phyloP scores from a whole-genome alignment of 306 rosid species.

The Fragaria iinumae region DNA sequence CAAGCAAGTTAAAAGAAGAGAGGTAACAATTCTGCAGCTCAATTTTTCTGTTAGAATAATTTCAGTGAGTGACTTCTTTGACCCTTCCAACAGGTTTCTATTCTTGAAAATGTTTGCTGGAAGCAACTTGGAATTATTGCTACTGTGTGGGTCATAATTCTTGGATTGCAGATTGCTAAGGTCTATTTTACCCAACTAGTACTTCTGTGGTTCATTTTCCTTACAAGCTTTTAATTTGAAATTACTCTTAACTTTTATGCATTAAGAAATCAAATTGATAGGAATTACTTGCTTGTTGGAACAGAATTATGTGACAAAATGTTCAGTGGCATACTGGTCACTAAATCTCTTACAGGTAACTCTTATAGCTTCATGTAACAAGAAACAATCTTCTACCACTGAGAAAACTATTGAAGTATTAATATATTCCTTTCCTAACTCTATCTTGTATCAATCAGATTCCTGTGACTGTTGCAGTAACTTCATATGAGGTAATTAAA shows the following conservation, averaged over 20 bases:
- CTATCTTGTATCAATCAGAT: conserved; percentile 3
- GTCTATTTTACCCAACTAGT: conserved; percentile 22
- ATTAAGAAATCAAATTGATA: neutral
- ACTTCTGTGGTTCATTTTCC: conserved; percentile 1
- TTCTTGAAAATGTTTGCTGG: conserved; percentile 54
- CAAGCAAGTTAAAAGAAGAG: conserved; percentile 20
- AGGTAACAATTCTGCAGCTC: conserved; percentile 24
- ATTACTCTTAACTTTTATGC: conserved; percentile 10
- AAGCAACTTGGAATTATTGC: conserved; percentile 60
- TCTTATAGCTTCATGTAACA: neutral
- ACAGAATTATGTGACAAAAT: conserved; percentile 44
- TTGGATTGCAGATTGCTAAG: conserved; percentile 61
- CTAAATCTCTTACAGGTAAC: conserved; percentile 52
- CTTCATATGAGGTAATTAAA: conserved; percentile 51
- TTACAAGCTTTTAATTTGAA: conserved; percentile 1
- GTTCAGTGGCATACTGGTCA: conserved; percentile 50
- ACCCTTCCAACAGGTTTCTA: conserved; percentile 38
- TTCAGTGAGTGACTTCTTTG: neutral
- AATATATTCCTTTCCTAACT: neutral
- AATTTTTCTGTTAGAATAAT: neutral
- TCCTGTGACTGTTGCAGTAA: conserved; percentile 45
- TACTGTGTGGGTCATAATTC: conserved; percentile 63
- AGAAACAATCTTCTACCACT: neutral
- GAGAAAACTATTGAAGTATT: neutral
- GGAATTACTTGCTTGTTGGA: conserved; percentile 12